A percentile compares a stretch with the other conserved stretches of the same genome.
Evolutionary conservation across 352 stramenopile genomes (phyloP).

Genomic region (Thraustochytrium striatum): DNA sequence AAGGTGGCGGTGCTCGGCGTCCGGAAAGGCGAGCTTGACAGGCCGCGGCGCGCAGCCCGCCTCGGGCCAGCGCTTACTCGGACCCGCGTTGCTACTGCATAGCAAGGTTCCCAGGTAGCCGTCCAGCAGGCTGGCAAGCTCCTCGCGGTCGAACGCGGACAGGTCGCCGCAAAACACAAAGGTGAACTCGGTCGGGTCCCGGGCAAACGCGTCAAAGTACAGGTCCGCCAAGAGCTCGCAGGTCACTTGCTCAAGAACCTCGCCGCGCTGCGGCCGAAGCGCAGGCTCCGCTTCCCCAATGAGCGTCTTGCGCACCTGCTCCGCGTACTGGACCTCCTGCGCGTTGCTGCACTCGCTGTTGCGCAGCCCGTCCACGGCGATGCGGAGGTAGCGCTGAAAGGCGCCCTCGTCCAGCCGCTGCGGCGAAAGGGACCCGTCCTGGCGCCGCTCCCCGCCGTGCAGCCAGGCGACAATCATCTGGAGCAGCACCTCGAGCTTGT

Average conservation of each 20-base stretch:
- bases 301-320: not conserved
- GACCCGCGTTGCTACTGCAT: not conserved
- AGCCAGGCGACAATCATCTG: slow-evolving; percentile 39
- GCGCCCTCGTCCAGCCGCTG: not conserved
- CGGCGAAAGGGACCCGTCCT: slow-evolving; percentile 6
- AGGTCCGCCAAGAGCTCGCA: not conserved
- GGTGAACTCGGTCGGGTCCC: slow-evolving; percentile 18
- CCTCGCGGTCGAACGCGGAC: not conserved
- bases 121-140: not conserved
- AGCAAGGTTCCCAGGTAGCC: slow-evolving; percentile 6
- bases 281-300: slow-evolving; percentile 12
- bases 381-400: not conserved
- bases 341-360: not conserved
- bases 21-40: not conserved
- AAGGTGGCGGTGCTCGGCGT: not conserved
- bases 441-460: not conserved
- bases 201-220: not conserved
- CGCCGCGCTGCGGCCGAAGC: not conserved
- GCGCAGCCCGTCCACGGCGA: not conserved
- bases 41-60: not conserved
- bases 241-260: not conserved
- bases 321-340: not conserved
- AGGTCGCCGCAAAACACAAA: slow-evolving; percentile 47
- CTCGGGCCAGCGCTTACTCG: not conserved
- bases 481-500: slow-evolving; percentile 23